Evolutionary conservation across 2,329 filamentous ascomycete species (phyloP), one percentile per base, ranked within the genome.

Genomic region (Magnaporthiopsis incrustans): DNA sequence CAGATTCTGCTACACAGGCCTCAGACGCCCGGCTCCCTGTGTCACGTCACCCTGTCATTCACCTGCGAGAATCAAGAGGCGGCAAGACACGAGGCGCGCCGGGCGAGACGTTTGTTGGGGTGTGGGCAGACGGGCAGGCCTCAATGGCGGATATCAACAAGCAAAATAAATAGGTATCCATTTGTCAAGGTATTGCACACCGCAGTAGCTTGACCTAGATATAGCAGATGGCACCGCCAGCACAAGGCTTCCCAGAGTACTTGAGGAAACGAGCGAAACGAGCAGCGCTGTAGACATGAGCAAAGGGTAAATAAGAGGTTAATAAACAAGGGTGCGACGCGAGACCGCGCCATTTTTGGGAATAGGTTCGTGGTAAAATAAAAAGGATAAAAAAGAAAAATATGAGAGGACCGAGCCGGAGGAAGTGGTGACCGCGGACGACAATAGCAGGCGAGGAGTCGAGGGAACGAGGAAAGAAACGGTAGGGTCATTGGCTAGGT

Each of bases 361-460:
- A 32, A 60, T 60, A n/a, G 59, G n/a, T 18, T n/a, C n/a, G 59
- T 35, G 65, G 35, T 64, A 67, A 67, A 63, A 62, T 63, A 68
- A 67, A 67, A 64, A 35, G 65, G 61, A 30, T 30, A 30, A 30
- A 30, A 50, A 62, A 64, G 61, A 63, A 67, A 66, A 66, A 66
- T 66, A 68, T 69, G 66, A 63, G 64, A 57, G 57, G 65, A 63
- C 67, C 12, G 33, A 35, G 33, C 10, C 66, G 62, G 44, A 53
- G 18, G 44, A 25, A 25, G 44, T 25, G 14, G 18, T 53, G 44
- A 22, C 22, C 11, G n/a, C n/a, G 22, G 44, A 53, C 44, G 7
- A 25, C 10, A 25, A 25, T n/a, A 25, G 10, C 44, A 53, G n/a
- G 14, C n/a, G 44, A n/a, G 2, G 14, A 22, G 44, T 25, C 66